Base-by-base conservation (phyloP, 2,329 filamentous ascomycete genomes). In the Penicillium sp. region DNA sequence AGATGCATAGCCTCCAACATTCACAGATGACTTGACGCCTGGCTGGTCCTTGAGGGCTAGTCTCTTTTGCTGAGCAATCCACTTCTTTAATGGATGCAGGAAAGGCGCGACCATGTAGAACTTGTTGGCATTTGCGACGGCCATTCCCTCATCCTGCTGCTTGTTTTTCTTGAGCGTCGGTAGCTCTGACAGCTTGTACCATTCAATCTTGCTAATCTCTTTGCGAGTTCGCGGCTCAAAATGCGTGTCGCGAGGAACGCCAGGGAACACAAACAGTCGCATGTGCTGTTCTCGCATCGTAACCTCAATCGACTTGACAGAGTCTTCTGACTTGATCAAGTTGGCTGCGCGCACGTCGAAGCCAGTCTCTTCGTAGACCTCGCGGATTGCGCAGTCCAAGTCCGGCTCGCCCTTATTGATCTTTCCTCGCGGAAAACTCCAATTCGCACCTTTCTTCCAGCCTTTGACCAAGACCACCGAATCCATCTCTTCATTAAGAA, bases 71-170 rank as follows among this genome's bases (percentile, higher is more conserved):
- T 85, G 81, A n/a, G 82, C 75, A 40, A 97, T 89, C 90, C 90
- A 97, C 66, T 88, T 89, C 69, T 89, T 90, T 42, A 98, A 71
- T 5, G 83, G 86, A 1, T 83, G 83, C 46, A 97, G 75, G 64
- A 98, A 98, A 0, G 91, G 90, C 0, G 90, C 90, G 13, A 98
- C 93, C 88, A 97, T 96, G 71, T 96, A 98, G 66, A 96, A 97
- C 63, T 91, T 96, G 67, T 88, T 90, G 36, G 83, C 83, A 58
- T 85, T 88, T 3, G 76, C 70, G 11, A 73, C 72, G 9, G 81
- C 70, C 28, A 72, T 70, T 9, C 79, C 76, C 33, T 78, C 76
- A 43, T 84, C 78, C 39, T 81, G 77, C n/a, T 82, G 77, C 63
- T 85, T 90, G 57, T 77, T 82, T 66, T 86, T 87, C 47, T 84